Evolutionary conservation across 2,329 filamentous ascomycete genomes (phyloP), one percentile per base, ranked within the genome.

Genomic region (Fusarium compactum): DNA sequence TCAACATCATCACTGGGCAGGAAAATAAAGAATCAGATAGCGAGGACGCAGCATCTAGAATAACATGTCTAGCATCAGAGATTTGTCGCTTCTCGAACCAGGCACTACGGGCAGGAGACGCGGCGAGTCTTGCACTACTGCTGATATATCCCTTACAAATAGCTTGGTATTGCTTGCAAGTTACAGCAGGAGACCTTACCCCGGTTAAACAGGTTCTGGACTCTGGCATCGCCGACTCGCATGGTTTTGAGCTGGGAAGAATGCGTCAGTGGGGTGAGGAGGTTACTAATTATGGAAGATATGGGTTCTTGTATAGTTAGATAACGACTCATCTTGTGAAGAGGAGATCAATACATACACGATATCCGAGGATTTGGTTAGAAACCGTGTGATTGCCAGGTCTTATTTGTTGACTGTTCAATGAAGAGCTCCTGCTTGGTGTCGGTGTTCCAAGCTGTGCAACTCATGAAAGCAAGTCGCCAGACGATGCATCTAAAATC

Each of bases 131-230:
- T 22, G 65, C 53, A 8, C 20, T 68, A 2, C 14, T 65, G 5
- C 18, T 68, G 8, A 45, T 68, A 11, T 68, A 65, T 29, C 65
- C 65, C 2, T 50, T 68, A 11, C 65, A 68, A 9, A 69, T 68
- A 50, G 54, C 65, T 1, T 68, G 65, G 65, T 69, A 25, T 8
- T 65, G 40, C 18, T 9, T 68, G 3, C 59, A 68, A n/a, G 8
- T 20, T 6, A 69, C 40, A 1, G 32, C 41, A 1, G 34, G 38
- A 6, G 60, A 55, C 0, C 53, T 69, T 0, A 4, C 15, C 2
- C 30, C 15, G 5, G 30, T 65, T 1, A 45, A 41, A 27, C 48
- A 57, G 16, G 51, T 69, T 8, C 58, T 68, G 59, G 44, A 69
- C 24, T 51, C 53, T 9, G 45, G 51, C 14, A 51, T 68, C 16